Percentiles rank a stretch among this genome's conserved stretches.
Conservation (phyloP, 345 rosid species). For the Hevea brasiliensis region DNA sequence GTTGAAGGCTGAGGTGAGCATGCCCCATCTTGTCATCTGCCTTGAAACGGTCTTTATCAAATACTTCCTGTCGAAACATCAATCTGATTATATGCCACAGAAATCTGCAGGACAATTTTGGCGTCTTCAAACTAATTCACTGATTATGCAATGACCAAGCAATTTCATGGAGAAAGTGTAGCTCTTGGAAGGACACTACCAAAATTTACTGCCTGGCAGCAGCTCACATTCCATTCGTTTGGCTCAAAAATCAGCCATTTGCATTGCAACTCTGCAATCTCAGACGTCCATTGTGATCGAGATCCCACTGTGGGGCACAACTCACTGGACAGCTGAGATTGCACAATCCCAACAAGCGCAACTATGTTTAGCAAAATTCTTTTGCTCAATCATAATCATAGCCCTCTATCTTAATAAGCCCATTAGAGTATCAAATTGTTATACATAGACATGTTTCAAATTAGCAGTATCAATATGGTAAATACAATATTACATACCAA, state of each 20-base stretch:
- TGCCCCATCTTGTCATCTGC: conserved; percentile 99
- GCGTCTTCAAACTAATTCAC: background rate
- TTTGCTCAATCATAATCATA: background rate
- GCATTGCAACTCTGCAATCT: background rate
- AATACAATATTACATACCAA: no score
- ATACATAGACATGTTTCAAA: background rate
- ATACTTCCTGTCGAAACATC: conserved; percentile 72
- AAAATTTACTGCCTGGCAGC: background rate
- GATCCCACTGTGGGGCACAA: background rate
- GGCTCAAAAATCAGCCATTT: background rate
- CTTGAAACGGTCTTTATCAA: conserved; percentile 93
- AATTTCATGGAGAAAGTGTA: background rate
- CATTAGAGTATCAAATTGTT: background rate
- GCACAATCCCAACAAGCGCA: background rate
- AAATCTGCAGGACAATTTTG: background rate
- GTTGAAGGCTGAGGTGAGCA: conserved; percentile 83
- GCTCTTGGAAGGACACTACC: background rate
- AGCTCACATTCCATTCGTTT: background rate
- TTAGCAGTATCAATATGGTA: background rate
- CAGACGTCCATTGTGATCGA: background rate
- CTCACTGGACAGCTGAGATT: background rate
- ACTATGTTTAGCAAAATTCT: background rate
- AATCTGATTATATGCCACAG: background rate
- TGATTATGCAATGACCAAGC: background rate
- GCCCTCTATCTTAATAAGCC: background rate